phyloP scores from a whole-genome alignment of 331 rosid genomes.

The Arachis monticola region DNA sequence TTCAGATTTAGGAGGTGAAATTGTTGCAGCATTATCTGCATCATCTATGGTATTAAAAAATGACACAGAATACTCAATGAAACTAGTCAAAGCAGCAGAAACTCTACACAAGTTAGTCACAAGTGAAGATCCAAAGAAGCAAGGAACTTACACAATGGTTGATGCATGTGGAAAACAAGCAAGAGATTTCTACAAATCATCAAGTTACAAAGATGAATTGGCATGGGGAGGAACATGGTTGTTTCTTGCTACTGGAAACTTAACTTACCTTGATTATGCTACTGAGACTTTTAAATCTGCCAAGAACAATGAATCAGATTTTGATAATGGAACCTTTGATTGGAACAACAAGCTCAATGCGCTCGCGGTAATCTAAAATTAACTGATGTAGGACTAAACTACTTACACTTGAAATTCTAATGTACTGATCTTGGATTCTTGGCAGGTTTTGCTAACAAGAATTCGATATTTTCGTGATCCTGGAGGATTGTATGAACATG shows the following conservation, averaged over 20 bases:
- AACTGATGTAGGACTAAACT: neutral
- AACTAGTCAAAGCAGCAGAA: constrained; percentile 57
- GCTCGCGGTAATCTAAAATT: constrained; percentile 53
- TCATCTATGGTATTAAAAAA: constrained; percentile 71
- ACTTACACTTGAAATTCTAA: constrained; percentile 3
- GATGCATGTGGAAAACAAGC: constrained; percentile 77
- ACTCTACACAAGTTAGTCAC: constrained; percentile 49
- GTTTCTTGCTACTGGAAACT: constrained; percentile 60
- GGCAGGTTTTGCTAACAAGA: constrained; percentile 68
- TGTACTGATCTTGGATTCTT: neutral
- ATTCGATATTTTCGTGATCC: constrained; percentile 67
- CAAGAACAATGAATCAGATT: constrained; percentile 46
- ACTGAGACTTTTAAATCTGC: constrained; percentile 50
- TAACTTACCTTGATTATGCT: constrained; percentile 56
- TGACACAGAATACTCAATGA: constrained; percentile 55
- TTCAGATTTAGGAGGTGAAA: constrained; percentile 78
- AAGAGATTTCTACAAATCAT: constrained; percentile 58
- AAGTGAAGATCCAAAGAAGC: constrained; percentile 48
- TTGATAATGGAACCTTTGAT: constrained; percentile 55
- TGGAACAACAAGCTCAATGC: constrained; percentile 87
- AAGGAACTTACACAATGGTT: constrained; percentile 59
- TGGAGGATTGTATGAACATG: constrained; percentile 66
- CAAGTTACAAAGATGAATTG: constrained; percentile 69
- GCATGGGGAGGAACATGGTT: constrained; percentile 92
- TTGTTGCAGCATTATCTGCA: constrained; percentile 80